These are phyloP conservation scores for Coleophoma eucalyptorum DNA, from an alignment of 2,329 filamentous ascomycete species.

Conservation along the genomic window DNA sequence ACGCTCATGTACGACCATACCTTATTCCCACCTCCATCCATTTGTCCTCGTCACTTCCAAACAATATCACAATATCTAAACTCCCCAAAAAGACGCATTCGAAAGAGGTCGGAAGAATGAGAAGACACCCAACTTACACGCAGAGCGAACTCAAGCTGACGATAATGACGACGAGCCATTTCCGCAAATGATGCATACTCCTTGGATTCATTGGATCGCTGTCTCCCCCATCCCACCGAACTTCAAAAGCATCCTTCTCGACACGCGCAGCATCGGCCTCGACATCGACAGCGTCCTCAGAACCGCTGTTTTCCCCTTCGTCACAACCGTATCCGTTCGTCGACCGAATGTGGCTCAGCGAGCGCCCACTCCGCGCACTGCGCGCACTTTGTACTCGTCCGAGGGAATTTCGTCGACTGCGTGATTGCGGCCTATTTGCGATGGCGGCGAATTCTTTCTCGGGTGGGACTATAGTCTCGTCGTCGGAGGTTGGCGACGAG, in stretches of 20 bases:
- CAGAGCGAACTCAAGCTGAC: conserved; percentile 73
- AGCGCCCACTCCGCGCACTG: not conserved
- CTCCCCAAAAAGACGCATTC: not conserved
- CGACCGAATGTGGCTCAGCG: conserved; percentile 10
- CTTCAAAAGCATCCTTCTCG: conserved; percentile 53
- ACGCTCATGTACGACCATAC: too few species aligned
- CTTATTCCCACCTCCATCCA: too few species aligned
- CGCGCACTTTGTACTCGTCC: not conserved
- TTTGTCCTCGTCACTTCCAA: too few species aligned
- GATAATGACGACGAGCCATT: conserved; percentile 77
- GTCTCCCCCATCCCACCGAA: conserved; percentile 70
- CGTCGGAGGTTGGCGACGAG: not conserved
- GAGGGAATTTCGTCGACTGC: not conserved
- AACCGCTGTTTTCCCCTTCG: conserved; percentile 9
- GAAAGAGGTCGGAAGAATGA: not conserved
- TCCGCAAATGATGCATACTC: conserved; percentile 59
- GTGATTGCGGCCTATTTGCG: not conserved
- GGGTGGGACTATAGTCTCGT: not conserved
- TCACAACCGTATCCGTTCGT: conserved; percentile 30
- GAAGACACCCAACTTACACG: conserved; percentile 60
- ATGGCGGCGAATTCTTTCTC: not conserved
- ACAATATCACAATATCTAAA: conserved; percentile 6
- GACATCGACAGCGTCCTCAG: conserved; percentile 8
- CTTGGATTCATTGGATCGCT: conserved; percentile 71
- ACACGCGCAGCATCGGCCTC: conserved; percentile 16